phyloP scores from a whole-genome alignment of 768 basidiomycete species.

The Hygrophorus russula region DNA sequence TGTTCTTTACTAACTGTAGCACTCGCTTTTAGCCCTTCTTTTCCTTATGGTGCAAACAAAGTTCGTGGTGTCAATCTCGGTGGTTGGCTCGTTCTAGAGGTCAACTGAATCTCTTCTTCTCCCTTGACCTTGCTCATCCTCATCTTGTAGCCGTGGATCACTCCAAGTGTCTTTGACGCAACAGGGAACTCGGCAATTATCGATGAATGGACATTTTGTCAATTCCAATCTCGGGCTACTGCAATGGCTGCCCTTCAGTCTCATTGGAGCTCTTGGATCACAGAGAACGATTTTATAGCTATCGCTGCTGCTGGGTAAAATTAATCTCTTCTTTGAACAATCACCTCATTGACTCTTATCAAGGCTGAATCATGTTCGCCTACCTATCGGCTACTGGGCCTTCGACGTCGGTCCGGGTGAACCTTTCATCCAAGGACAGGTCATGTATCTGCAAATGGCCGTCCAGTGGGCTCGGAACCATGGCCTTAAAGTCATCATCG shows the following conservation, averaged over 20 bases:
- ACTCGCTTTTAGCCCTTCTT: slow-evolving; percentile 38
- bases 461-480: slow-evolving; percentile 58
- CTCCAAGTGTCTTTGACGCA: slow-evolving; percentile 62
- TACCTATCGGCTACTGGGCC: slow-evolving; percentile 89
- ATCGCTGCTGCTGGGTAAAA: slow-evolving; percentile 68
- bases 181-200: slow-evolving; percentile 49
- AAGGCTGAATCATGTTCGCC: slow-evolving; percentile 71
- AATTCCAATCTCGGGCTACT: slow-evolving; percentile 38
- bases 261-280: slow-evolving; percentile 83
- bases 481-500: slow-evolving; percentile 73
- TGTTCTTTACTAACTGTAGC: slow-evolving; percentile 13
- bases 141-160: slow-evolving; percentile 58
- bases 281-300: slow-evolving; percentile 62
- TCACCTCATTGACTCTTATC: slow-evolving; percentile 4
- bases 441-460: slow-evolving; percentile 56
- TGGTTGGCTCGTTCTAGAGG: slow-evolving; percentile 39
- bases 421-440: slow-evolving; percentile 70
- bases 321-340: too few relatives aligned
- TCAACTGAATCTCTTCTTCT: slow-evolving; percentile 11
- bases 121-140: slow-evolving; percentile 7
- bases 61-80: slow-evolving; percentile 82
- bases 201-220: slow-evolving; percentile 74
- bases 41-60: slow-evolving; percentile 63
- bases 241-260: slow-evolving; percentile 42
- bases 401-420: slow-evolving; percentile 71